Evolutionary conservation across 768 basidiomycete genomes (phyloP).

Genomic region (Mycena rebaudengoi): DNA sequence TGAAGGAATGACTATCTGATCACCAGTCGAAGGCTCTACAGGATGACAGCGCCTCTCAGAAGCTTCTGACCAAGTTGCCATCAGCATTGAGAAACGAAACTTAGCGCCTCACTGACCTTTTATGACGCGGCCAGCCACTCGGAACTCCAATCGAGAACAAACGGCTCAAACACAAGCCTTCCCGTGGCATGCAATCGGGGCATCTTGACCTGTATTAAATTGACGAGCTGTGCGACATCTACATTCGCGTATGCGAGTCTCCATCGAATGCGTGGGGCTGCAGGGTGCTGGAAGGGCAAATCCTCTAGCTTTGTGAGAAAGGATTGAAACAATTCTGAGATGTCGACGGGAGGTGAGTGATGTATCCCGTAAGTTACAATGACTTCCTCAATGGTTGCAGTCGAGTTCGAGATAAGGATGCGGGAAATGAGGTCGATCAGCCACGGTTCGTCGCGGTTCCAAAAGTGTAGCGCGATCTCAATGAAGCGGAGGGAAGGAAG

Average conservation of each 20-base stretch:
- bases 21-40: no score
- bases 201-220: background rate
- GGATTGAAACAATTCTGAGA: background rate
- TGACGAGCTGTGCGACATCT: background rate
- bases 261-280: slow-evolving; percentile 2
- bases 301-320: slow-evolving; percentile 1
- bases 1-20: no score
- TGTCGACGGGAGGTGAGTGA: background rate
- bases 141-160: background rate
- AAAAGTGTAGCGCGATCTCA: background rate
- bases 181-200: background rate
- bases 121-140: background rate
- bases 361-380: background rate
- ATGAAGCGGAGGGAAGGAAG: slow-evolving; percentile 4
- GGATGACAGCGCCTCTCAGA: no score
- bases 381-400: background rate
- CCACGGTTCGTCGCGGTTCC: background rate
- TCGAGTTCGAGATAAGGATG: background rate
- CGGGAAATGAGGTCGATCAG: background rate
- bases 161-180: slow-evolving; percentile 1
- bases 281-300: background rate
- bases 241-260: slow-evolving; percentile 4
- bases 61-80: background rate
- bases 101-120: background rate
- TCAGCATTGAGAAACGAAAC: background rate